These are phyloP conservation scores for Eimeria brunetti DNA, from an alignment of 169 alveolate species.

Conservation along the genomic window DNA sequence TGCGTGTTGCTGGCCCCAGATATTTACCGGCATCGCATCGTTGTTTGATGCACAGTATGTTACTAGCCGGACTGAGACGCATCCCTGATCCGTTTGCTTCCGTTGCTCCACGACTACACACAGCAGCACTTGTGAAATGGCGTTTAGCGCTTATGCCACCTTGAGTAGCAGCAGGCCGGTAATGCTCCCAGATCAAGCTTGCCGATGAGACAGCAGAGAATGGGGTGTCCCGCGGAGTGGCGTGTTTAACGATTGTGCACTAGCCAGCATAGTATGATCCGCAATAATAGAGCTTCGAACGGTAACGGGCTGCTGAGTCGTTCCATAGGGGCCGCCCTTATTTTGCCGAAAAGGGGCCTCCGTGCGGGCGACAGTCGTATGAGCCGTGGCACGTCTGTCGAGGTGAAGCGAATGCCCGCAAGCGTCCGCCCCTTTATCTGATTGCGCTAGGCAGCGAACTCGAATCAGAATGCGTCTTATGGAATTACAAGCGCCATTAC, in stretches of 20 bases:
- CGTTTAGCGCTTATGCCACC: slow-evolving; percentile 40
- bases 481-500: slow-evolving; percentile 29
- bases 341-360: slow-evolving; percentile 11
- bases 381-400: slow-evolving; percentile 21
- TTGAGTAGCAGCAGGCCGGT: slow-evolving; percentile 16
- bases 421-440: slow-evolving; percentile 9
- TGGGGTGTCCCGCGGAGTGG: slow-evolving; percentile 45
- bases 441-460: slow-evolving; percentile 46
- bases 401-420: slow-evolving; percentile 1
- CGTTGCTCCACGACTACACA: slow-evolving; percentile 45
- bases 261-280: not conserved
- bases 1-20: slow-evolving; percentile 57
- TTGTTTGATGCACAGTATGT: slow-evolving; percentile 61
- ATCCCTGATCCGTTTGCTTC: slow-evolving; percentile 47
- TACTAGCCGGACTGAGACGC: slow-evolving; percentile 57
- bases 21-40: slow-evolving; percentile 55
- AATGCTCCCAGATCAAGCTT: slow-evolving; percentile 44
- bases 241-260: slow-evolving; percentile 40
- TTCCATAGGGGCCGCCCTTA: slow-evolving; percentile 23
- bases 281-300: slow-evolving; percentile 14
- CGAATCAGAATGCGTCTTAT: slow-evolving; percentile 36
- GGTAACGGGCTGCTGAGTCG: slow-evolving; percentile 35
- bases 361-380: slow-evolving; percentile 32
- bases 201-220: slow-evolving; percentile 50
- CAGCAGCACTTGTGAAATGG: slow-evolving; percentile 31